A percentile compares a stretch with the other conserved stretches of the same genome.
Evolutionary conservation across 2,329 filamentous ascomycete genomes (phyloP).

Genomic region (Colletotrichum graminicola): DNA sequence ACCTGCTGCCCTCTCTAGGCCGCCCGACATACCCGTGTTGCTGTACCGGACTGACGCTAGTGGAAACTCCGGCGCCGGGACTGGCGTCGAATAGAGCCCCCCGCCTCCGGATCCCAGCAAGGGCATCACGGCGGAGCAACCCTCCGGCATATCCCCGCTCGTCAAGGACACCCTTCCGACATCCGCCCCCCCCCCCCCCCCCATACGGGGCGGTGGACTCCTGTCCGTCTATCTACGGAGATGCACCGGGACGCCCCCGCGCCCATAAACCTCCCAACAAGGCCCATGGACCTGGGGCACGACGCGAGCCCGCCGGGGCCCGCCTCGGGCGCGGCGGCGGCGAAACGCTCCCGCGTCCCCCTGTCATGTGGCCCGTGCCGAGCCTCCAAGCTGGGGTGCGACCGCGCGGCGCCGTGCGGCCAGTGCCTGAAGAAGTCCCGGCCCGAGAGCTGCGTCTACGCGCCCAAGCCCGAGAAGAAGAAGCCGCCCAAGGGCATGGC

Average conservation of each 20-base stretch:
- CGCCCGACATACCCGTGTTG: not conserved
- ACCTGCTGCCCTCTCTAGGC: not conserved
- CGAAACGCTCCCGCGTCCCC: constrained; percentile 62
- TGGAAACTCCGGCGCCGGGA: not conserved
- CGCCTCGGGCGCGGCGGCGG: constrained; percentile 7
- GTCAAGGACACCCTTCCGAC: not conserved
- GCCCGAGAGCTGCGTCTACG: constrained; percentile 61
- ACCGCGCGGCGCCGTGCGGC: constrained; percentile 63
- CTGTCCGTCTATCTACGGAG: not conserved
- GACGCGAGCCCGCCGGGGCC: constrained; percentile 5
- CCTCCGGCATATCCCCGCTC: not conserved
- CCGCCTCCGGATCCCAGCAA: constrained; percentile 2
- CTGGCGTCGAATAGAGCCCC: not conserved
- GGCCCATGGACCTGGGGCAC: constrained; percentile 2
- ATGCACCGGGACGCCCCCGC: not conserved
- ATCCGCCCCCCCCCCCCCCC: not conserved
- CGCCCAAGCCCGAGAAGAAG: constrained; percentile 58
- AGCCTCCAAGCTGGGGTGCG: constrained; percentile 68
- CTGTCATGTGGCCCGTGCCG: constrained; percentile 67
- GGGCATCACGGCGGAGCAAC: not conserved
- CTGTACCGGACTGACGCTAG: not conserved
- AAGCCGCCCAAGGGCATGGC: constrained; percentile 63
- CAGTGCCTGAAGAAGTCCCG: constrained; percentile 66
- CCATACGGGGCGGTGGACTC: not conserved
- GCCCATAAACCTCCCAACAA: not conserved